Evolutionary conservation across 805 yeast genomes (phyloP), one percentile per base, ranked within the genome.

Genomic region (Sugiyamaella boreocaroliniensis): DNA sequence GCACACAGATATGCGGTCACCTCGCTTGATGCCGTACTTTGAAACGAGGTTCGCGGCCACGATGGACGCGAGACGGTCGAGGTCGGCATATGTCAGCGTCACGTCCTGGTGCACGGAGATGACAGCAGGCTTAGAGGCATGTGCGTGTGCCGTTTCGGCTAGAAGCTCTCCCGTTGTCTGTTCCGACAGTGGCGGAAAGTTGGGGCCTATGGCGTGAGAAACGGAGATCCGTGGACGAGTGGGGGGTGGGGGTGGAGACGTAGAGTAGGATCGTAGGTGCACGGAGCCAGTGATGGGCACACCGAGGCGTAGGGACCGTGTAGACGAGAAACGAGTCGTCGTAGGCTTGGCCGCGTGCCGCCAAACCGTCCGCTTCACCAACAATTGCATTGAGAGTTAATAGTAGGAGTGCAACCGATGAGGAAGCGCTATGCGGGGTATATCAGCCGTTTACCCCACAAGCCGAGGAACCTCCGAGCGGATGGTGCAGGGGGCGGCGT

Each of bases 1-100:
- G 45, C 67, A 61, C 3, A 64, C 61, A 2, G 65, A 65, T 1
- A 64, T 61, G 5, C 55, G 49, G 50, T 64, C 67, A 2, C 65
- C 66, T 4, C 53, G 50, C 11, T 43, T 32, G 18, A 60, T 45
- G 20, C 53, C 55, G 29, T 52, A 49, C 7, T 46, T 50, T 16
- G 50, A 16, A 11, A 45, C 43, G 18, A 63, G 50, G 48, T 63
- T 61, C 14, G 50, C 32, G 7, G 67, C 65, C 42, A 61, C 34
- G 7, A 48, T 43, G 15, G 50, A 29, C 6, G 56, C 41, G 34
- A 57, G 41, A 29, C 53, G 46, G 44, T 63, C 59, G 8, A 62
- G 43, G 43, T 60, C 58, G 8, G 45, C 29, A 48, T 52, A 63
- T 14, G 60, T 51, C 41, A 61, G 47, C 10, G 40, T 29, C 18